Base-by-base conservation (phyloP, 176 grass and related monocot species). In the Canna indica region DNA sequence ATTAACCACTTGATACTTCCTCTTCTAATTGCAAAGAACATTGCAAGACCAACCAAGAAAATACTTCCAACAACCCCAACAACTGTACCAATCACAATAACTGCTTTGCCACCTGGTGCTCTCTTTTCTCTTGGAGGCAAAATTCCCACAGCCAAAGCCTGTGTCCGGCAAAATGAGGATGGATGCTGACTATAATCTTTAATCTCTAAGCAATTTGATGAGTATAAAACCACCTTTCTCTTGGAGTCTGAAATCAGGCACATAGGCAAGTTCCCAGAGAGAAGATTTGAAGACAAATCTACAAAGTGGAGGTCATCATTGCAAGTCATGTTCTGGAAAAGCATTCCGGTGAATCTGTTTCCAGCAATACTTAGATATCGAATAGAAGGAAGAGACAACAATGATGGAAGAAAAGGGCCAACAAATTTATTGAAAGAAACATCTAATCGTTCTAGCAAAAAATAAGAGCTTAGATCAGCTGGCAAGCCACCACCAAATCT, bases 61-160 rank as follows among this genome's bases (percentile, higher is more conserved):
- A 77, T 59, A 11, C 78, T 73, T 9, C 83, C 72, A 39, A 85
- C 14, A 30, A 62, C 38, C 25, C 81, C 86, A 64, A 56, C 57
- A 0, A 77, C 88, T n/a, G 82, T 45, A 71, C 88, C 75, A 34
- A 69, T 59, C 24, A 82, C 65, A 31, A 83, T 32, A 22, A 73
- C 71, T 0, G 75, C 50, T 0, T 83, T 85, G 18, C 34, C n/a
- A 31, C 28, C 59, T n/a, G 46, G 26, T 65, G 33, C 80, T 73
- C 68, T 89, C 74, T 20, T 76, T 41, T 70, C 54, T 18, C 88
- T 78, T 60, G 69, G 60, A 8, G 81, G 76, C 44, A 79, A 47
- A 69, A 96, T 96, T 32, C 93, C 93, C 44, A 86, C 93, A 31
- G 93, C 93, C 79, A 96, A 42, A 22, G 93, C 93, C 15, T 91